A percentile compares a stretch with the other conserved stretches of the same genome.
These are phyloP conservation scores for Chrysanthemum makinoi DNA, from an alignment of 129 eudicot species.

Conservation along the genomic window DNA sequence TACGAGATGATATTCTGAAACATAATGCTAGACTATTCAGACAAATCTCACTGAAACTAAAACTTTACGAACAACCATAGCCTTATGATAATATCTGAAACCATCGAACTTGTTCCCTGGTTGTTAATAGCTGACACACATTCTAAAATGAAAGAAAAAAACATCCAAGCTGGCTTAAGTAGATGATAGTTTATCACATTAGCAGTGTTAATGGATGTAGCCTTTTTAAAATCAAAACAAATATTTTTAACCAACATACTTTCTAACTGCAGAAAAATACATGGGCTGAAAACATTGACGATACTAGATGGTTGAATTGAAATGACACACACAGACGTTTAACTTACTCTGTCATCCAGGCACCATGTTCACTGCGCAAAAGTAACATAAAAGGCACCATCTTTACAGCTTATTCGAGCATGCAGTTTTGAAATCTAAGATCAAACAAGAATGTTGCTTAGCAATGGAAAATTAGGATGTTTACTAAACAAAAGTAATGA, in stretches of 20 bases:
- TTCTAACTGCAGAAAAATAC: no score
- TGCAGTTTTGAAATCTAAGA: constrained; percentile 76
- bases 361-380: constrained; percentile 83
- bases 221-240: no score
- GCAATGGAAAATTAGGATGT: constrained; percentile 1
- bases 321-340: neutral
- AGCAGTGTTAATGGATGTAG: no score
- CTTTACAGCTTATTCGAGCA: constrained; percentile 78
- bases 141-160: no score
- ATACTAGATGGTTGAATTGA: neutral
- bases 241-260: no score
- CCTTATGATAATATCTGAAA: no score
- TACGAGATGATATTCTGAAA: constrained; percentile 5
- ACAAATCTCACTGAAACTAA: neutral
- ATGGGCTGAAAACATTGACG: no score
- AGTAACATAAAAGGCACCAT: constrained; percentile 76
- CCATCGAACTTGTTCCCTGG: no score
- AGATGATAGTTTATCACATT: no score
- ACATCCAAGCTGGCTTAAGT: no score
- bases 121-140: no score
- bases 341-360: constrained; percentile 85
- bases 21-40: neutral
- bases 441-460: neutral
- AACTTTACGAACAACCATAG: neutral
- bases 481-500: neutral